Evolutionary conservation across 176 grass and related monocot species (phyloP).

Genomic region (Ensete glaucum): DNA sequence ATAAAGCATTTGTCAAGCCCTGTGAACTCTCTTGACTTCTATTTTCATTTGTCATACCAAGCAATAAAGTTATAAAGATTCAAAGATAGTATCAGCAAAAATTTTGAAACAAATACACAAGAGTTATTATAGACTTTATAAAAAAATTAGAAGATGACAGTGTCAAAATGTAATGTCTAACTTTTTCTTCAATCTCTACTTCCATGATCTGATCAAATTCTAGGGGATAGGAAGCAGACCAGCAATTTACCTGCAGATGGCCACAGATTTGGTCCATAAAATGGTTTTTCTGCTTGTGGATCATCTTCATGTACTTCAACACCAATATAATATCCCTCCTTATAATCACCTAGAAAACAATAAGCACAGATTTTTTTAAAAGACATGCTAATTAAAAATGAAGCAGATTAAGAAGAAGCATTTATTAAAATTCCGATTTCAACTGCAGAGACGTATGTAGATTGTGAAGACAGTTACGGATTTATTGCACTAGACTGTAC

Average conservation of each 20-base stretch:
- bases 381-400: background rate
- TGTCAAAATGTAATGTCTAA: background rate
- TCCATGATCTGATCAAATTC: background rate
- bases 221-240: background rate
- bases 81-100: background rate
- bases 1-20: too few species aligned
- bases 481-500: too few species aligned
- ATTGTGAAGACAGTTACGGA: too few species aligned
- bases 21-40: too few species aligned
- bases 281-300: slow-evolving; percentile 69
- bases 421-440: background rate
- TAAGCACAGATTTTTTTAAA: slow-evolving; percentile 1
- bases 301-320: slow-evolving; percentile 67
- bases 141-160: background rate
- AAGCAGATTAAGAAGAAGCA: background rate
- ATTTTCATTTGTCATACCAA: background rate
- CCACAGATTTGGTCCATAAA: too few species aligned
- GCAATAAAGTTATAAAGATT: background rate
- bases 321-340: slow-evolving; percentile 97
- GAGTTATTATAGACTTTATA: background rate
- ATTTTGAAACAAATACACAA: background rate
- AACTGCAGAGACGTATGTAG: too few species aligned
- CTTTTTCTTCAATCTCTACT: background rate
- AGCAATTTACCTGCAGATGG: too few species aligned
- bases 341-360: slow-evolving; percentile 65